Evolutionary conservation across 306 rosid species (phyloP), one percentile per base, ranked within the genome.

Genomic region (Dicorynia guianensis): DNA sequence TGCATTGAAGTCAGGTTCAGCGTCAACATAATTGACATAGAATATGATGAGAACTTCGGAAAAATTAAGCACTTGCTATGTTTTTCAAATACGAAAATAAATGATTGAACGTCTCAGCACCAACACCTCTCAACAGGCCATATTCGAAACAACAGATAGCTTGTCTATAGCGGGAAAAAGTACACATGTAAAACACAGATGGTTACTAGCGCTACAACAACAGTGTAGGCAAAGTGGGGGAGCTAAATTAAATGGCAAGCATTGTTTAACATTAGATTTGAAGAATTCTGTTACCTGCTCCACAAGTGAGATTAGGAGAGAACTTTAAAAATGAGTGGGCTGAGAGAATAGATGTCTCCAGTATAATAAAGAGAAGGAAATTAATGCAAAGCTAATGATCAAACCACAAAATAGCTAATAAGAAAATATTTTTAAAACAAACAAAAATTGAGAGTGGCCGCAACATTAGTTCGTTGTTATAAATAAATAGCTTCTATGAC

Each of bases 71-170:
- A 94, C 98, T 97, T 94, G 82, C 90, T 89, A 83, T 94, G 98
- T 79, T 85, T 90, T 67, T 78, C 81, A 81, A 94, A 94, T 58
- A 91, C 86, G 78, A 94, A 94, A 81, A 94, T 87, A 79, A 94
- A 94, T 14, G 98, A 89, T 35, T 91, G 98, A 25, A 91, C 91
- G 72, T 91, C 98, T 47, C 93, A 89, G 80, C 98, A 91, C 98
- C 98, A 94, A 63, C 97, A 97, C 98, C 98, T 90, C 81, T 91
- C 97, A 34, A 75, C 97, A 35, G 96, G 98, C 97, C 93, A 91
- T 39, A 82, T 86, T 11, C 89, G 85, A 78, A 94, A 90, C 74
- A 80, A 87, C 76, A 94, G 85, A 84, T 85, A 84, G 8, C 90
- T 79, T 17, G 93, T 62, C 98, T 94, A 89, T 64, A 66, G 60